These are phyloP conservation scores for Trypanosoma theileri DNA, from an alignment of 208 protist genomes.

Conservation along the genomic window DNA sequence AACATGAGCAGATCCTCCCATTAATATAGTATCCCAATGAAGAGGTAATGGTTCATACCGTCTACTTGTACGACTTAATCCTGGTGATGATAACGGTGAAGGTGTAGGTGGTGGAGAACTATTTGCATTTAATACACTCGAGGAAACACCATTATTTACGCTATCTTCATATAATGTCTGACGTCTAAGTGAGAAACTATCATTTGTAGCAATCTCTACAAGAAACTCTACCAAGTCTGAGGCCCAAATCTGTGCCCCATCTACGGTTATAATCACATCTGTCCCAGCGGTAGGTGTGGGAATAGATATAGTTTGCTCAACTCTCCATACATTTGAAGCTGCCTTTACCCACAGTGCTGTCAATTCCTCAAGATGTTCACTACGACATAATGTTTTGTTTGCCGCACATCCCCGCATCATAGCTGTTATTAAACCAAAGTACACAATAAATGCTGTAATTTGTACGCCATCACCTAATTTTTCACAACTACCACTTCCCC, in stretches of 20 bases:
- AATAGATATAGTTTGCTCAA: constrained; percentile 41
- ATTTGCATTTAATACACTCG: neutral
- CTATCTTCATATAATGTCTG: constrained; percentile 27
- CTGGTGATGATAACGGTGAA: constrained; percentile 12
- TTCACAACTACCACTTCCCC: constrained; percentile 4
- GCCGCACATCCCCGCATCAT: constrained; percentile 42
- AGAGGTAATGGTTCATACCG: constrained; percentile 61
- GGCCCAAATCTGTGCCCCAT: constrained; percentile 48
- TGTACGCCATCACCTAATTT: constrained; percentile 24
- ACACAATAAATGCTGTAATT: constrained; percentile 38
- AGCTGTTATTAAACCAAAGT: constrained; percentile 46
- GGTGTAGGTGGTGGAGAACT: constrained; percentile 15
- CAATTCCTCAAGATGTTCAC: constrained; percentile 38
- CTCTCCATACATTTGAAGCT: constrained; percentile 35
- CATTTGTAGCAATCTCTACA: constrained; percentile 62
- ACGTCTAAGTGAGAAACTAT: constrained; percentile 66
- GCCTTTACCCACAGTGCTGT: constrained; percentile 38
- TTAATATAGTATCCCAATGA: constrained; percentile 69
- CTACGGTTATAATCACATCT: constrained; percentile 35
- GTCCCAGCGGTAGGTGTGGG: constrained; percentile 33
- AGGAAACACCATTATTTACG: constrained; percentile 1
- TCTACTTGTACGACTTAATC: neutral
- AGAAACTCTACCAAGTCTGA: constrained; percentile 66
- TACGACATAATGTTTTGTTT: constrained; percentile 46
- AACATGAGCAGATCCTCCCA: constrained; percentile 38